Conservation (phyloP, 2,329 filamentous ascomycete genomes). For the Botrytis fragariae region DNA sequence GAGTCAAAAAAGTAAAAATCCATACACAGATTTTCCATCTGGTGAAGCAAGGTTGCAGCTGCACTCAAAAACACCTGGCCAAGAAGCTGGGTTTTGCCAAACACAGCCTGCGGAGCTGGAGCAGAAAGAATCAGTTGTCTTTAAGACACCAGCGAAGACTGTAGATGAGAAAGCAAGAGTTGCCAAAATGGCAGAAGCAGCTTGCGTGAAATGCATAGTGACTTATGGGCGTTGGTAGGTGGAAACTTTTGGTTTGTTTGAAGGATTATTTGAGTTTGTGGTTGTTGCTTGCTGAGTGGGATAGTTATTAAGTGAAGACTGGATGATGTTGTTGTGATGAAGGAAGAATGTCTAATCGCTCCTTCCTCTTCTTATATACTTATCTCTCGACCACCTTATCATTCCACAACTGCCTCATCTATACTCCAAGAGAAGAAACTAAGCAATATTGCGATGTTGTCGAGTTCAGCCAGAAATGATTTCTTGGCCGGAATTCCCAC, state of each 20-base stretch:
- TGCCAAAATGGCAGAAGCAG: slow-evolving; percentile 15
- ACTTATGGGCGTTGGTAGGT: neutral
- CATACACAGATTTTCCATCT: slow-evolving; percentile 1
- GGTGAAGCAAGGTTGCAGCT: slow-evolving; percentile 14
- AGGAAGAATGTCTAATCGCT: neutral
- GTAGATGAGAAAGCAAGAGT: slow-evolving; percentile 8
- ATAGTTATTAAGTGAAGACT: neutral
- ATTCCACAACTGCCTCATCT: neutral
- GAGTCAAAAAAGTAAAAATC: neutral
- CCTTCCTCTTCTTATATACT: slow-evolving; percentile 14
- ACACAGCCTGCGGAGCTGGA: neutral
- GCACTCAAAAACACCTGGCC: slow-evolving; percentile 1
- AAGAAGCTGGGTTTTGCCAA: slow-evolving; percentile 5
- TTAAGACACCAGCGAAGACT: neutral
- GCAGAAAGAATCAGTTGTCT: neutral
- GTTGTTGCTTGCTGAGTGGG: neutral
- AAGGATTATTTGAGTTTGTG: no score
- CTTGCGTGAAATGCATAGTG: slow-evolving; percentile 10
- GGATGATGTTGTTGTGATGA: slow-evolving; percentile 8
- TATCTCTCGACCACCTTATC: neutral
- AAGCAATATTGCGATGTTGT: neutral
- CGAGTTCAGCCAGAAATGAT: neutral
- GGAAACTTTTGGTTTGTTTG: neutral
- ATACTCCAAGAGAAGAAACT: neutral
- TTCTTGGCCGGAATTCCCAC: neutral